Percentiles rank a stretch among this genome's conserved stretches.
Evolutionary conservation across 2,329 filamentous ascomycete genomes (phyloP).

Genomic region (Exophiala lecanii-corni): DNA sequence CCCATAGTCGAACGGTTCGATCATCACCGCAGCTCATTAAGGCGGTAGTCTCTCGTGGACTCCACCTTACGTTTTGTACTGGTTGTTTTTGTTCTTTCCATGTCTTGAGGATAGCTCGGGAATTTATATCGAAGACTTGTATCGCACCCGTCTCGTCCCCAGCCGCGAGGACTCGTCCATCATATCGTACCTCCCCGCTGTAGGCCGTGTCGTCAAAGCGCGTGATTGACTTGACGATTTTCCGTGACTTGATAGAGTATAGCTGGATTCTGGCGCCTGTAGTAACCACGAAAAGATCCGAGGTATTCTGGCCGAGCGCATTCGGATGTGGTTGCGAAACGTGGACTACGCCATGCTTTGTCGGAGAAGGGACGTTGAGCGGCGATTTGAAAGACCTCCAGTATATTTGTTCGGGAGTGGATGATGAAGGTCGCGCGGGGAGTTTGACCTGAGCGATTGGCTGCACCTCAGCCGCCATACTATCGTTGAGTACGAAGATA

Average conservation of each 20-base stretch:
- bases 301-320: conserved; percentile 54
- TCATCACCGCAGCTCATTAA: conserved; percentile 91
- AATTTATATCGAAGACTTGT: conserved; percentile 90
- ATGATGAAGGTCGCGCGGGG: conserved; percentile 71
- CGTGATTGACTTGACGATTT: conserved; percentile 88
- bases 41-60: conserved; percentile 78
- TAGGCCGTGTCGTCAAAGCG: conserved; percentile 89
- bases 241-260: conserved; percentile 86
- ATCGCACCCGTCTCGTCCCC: conserved; percentile 89
- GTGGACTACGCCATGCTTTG: conserved; percentile 82
- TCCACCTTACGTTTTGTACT: conserved; percentile 87
- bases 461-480: conserved; percentile 81
- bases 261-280: conserved; percentile 89
- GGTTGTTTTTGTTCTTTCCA: conserved; percentile 94
- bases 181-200: conserved; percentile 79
- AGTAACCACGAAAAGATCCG: conserved; percentile 78
- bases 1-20: conserved; percentile 88
- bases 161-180: conserved; percentile 83
- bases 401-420: conserved; percentile 90
- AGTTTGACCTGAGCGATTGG: conserved; percentile 77
- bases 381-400: conserved; percentile 95
- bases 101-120: conserved; percentile 86
- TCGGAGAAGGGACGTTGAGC: conserved; percentile 82
- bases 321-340: conserved; percentile 66
- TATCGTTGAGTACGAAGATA: background rate